phyloP scores from a whole-genome alignment of 2,329 filamentous ascomycete species.

The Drechslera avenae region DNA sequence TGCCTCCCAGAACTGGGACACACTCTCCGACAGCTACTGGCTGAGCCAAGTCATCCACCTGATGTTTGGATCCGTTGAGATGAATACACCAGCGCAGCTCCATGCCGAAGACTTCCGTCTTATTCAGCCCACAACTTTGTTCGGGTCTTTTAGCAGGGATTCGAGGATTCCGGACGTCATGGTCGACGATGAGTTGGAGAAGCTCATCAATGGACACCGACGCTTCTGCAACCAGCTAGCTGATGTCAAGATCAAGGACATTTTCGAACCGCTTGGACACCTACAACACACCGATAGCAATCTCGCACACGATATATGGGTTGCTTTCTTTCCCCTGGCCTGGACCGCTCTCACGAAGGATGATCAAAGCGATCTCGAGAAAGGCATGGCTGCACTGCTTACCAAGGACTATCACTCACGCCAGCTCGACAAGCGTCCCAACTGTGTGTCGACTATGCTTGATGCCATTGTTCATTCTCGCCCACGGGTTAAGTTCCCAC shows the following conservation, averaged over 20 bases:
- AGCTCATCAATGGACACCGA: slow-evolving; percentile 75
- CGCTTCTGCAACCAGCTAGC: slow-evolving; percentile 84
- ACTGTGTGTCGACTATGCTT: slow-evolving; percentile 90
- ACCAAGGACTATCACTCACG: slow-evolving; percentile 95
- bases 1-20: slow-evolving; percentile 95
- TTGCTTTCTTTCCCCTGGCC: slow-evolving; percentile 86
- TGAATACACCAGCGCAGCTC: slow-evolving; percentile 77
- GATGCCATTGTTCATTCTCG: slow-evolving; percentile 83
- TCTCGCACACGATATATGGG: slow-evolving; percentile 88
- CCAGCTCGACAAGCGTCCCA: slow-evolving; percentile 92
- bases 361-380: slow-evolving; percentile 87
- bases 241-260: slow-evolving; percentile 84
- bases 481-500: slow-evolving; percentile 89
- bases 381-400: slow-evolving; percentile 84
- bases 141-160: slow-evolving; percentile 75
- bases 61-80: slow-evolving; percentile 87
- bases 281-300: slow-evolving; percentile 87
- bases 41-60: slow-evolving; percentile 92
- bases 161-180: slow-evolving; percentile 66
- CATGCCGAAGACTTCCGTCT: slow-evolving; percentile 84
- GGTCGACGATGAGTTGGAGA: slow-evolving; percentile 80
- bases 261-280: slow-evolving; percentile 88
- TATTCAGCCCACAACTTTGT: slow-evolving; percentile 74
- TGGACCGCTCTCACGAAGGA: slow-evolving; percentile 90
- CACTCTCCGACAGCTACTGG: slow-evolving; percentile 94